phyloP scores from a whole-genome alignment of 768 basidiomycete species.

The Polyporus arcularius region DNA sequence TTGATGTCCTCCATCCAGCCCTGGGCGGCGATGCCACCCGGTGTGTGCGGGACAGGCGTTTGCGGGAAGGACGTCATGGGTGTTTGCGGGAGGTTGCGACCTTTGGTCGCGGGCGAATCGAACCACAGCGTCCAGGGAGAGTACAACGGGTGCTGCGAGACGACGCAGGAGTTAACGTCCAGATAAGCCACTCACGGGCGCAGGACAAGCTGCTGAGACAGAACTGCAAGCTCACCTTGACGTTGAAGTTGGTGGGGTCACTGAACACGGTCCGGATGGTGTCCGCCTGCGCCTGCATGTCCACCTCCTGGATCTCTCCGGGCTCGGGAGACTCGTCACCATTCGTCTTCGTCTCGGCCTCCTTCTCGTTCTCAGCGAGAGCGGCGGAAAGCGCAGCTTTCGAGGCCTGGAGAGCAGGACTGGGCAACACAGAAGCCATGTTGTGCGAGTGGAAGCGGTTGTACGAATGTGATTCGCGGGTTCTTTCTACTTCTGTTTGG shows the following conservation, averaged over 20 bases:
- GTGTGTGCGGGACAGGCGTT: slow-evolving; percentile 76
- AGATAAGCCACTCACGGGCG: not conserved
- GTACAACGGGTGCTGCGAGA: slow-evolving; percentile 81
- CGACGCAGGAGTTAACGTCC: not conserved
- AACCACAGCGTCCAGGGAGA: slow-evolving; percentile 99
- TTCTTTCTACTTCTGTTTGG: not conserved
- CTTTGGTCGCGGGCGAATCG: slow-evolving; percentile 91
- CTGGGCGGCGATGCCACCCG: slow-evolving; percentile 70
- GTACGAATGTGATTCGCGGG: not conserved
- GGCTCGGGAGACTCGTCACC: slow-evolving; percentile 50
- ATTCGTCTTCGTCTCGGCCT: slow-evolving; percentile 37
- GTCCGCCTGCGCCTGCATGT: slow-evolving; percentile 82
- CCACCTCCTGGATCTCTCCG: slow-evolving; percentile 85
- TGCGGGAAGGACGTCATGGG: slow-evolving; percentile 79
- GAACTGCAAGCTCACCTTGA: slow-evolving; percentile 66
- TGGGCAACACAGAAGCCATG: slow-evolving; percentile 45
- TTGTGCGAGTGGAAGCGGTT: not conserved
- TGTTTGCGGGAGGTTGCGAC: slow-evolving; percentile 84
- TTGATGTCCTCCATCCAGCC: slow-evolving; percentile 99
- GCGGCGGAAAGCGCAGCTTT: slow-evolving; percentile 79
- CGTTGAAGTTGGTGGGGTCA: slow-evolving; percentile 91
- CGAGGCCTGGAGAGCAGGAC: slow-evolving; percentile 72
- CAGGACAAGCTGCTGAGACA: not conserved
- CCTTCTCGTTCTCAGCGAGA: slow-evolving; percentile 51
- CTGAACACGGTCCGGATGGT: slow-evolving; percentile 91